phyloP scores from a whole-genome alignment of 78 protist species.

The Goniomonas avonlea region DNA sequence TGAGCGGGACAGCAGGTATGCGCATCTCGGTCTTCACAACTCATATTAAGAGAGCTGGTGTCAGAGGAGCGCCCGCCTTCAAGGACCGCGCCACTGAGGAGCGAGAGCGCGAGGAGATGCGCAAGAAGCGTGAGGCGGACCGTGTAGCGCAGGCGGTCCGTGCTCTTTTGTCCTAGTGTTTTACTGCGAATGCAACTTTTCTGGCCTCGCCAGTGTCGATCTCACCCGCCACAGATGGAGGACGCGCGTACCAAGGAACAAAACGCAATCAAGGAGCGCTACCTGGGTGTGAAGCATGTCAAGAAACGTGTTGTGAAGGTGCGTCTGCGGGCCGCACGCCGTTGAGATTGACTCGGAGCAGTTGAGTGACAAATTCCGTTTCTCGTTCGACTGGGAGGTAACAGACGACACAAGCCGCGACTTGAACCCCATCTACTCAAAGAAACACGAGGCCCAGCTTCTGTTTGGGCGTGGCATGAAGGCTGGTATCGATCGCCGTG shows the following conservation, averaged over 20 bases:
- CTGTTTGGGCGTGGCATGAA: too few relatives aligned
- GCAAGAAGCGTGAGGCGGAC: background rate
- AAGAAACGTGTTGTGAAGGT: slow-evolving; percentile 3
- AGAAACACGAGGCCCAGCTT: slow-evolving; percentile 25
- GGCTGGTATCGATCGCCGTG: too few relatives aligned
- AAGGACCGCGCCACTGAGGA: too few relatives aligned
- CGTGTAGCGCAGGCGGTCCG: background rate
- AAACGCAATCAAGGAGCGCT: background rate
- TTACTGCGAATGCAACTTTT: too few relatives aligned
- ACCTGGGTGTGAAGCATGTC: background rate
- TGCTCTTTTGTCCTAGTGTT: background rate
- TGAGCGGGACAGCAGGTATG: background rate
- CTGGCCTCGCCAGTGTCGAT: background rate
- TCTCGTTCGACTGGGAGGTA: slow-evolving; percentile 24
- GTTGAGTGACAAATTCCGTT: slow-evolving; percentile 11
- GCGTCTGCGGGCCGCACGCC: too few relatives aligned
- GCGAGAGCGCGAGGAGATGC: background rate
- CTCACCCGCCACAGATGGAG: background rate
- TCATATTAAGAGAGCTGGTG: too few relatives aligned
- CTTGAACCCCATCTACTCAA: background rate
- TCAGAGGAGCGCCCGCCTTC: too few relatives aligned
- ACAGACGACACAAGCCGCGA: background rate
- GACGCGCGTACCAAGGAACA: background rate
- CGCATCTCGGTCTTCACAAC: too few relatives aligned
- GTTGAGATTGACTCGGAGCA: too few relatives aligned